Evolutionary conservation across 805 yeast species (phyloP).

Genomic region (Pichia californica): DNA sequence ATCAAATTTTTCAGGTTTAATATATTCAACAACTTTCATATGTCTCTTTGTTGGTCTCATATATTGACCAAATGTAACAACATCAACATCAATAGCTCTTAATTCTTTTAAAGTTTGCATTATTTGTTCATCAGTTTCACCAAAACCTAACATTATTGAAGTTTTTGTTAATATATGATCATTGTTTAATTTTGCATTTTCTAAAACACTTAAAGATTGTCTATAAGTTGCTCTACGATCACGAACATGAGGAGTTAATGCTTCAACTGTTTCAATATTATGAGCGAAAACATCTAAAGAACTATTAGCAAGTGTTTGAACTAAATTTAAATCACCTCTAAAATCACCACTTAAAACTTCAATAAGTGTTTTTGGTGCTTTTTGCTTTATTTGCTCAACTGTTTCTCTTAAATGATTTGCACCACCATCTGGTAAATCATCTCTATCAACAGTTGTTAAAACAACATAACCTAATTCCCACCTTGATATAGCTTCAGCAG

Average conservation of each 20-base stretch:
- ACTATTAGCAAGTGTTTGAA: conserved; percentile 68
- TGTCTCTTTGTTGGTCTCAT: conserved; percentile 99
- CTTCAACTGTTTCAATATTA: conserved; percentile 94
- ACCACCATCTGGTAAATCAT: conserved; percentile 91
- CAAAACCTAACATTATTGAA: conserved; percentile 92
- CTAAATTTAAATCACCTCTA: conserved; percentile 82
- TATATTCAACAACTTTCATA: conserved; percentile 94
- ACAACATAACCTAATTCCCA: conserved; percentile 99
- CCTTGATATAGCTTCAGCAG: conserved; percentile 93
- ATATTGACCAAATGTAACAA: conserved; percentile 97
- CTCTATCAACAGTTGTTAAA: conserved; percentile 94
- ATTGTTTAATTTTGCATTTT: conserved; percentile 71
- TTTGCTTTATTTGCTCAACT: conserved; percentile 72
- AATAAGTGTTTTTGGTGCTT: conserved; percentile 85
- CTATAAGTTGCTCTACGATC: conserved; percentile 95
- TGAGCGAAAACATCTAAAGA: conserved; percentile 97
- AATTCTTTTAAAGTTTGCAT: conserved; percentile 69
- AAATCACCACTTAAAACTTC: conserved; percentile 96
- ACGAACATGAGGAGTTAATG: conserved; percentile 86
- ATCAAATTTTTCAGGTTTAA: conserved; percentile 90
- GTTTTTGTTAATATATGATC: conserved; percentile 84
- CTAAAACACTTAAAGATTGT: conserved; percentile 74
- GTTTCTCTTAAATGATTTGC: conserved; percentile 86
- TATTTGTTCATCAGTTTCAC: conserved; percentile 90
- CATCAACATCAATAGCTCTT: conserved; percentile 75